A percentile compares a stretch with the other conserved stretches of the same genome.
Evolutionary conservation across 495 filamentous ascomycete species (phyloP).

Genomic region (Podospora sp.): DNA sequence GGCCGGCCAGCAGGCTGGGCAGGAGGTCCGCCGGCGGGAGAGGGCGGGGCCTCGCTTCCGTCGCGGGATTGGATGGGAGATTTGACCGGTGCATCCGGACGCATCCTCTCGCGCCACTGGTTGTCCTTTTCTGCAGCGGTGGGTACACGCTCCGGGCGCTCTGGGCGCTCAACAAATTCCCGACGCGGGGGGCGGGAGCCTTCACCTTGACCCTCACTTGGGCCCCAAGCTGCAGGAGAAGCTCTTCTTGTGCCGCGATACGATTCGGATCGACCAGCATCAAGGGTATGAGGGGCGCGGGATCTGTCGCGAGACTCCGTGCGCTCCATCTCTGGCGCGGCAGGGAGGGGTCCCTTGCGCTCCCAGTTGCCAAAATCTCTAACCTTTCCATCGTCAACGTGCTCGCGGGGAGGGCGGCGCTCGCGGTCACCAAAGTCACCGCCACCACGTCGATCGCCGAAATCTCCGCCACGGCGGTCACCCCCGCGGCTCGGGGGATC

Average conservation of each 20-base stretch:
- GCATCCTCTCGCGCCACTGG: conserved; percentile 84
- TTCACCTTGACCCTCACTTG: conserved; percentile 61
- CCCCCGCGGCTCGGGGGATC: conserved; percentile 60
- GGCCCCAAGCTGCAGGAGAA: conserved; percentile 79
- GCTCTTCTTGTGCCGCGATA: conserved; percentile 61
- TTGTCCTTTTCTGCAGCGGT: conserved; percentile 86
- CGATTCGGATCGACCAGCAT: conserved; percentile 52
- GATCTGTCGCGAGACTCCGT: conserved; percentile 65
- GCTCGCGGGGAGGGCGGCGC: conserved; percentile 41
- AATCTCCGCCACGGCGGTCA: conserved; percentile 44
- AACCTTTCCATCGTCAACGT: conserved; percentile 71
- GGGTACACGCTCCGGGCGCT: conserved; percentile 69
- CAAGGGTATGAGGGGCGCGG: conserved; percentile 63
- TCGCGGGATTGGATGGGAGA: conserved; percentile 50
- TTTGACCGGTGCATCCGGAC: conserved; percentile 63
- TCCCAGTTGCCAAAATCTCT: conserved; percentile 94
- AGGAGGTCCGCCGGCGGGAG: conserved; percentile 55
- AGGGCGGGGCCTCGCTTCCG: conserved; percentile 70
- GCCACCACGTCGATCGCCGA: conserved; percentile 30
- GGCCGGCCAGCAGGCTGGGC: conserved; percentile 65
- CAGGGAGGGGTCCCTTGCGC: conserved; percentile 87
- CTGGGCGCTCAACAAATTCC: conserved; percentile 76
- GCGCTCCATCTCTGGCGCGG: conserved; percentile 59
- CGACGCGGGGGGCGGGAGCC: conserved; percentile 80
- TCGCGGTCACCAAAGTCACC: conserved; percentile 42